A percentile compares a stretch with the other conserved stretches of the same genome.
These are phyloP conservation scores for Actinomucor elegans DNA, from an alignment of 371 early-diverging fungal species.

Conservation along the genomic window DNA sequence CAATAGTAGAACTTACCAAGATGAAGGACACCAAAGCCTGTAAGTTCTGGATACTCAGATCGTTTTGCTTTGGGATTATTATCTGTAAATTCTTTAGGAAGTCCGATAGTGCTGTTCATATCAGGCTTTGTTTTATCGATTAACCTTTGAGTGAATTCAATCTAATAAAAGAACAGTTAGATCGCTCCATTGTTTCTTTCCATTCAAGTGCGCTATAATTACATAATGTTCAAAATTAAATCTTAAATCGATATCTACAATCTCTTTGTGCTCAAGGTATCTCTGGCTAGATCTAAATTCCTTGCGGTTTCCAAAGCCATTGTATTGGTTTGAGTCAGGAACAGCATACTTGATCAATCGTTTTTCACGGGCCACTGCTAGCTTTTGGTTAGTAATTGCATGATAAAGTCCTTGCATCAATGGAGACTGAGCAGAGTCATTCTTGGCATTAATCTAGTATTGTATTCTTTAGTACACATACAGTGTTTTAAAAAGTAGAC, in stretches of 20 bases:
- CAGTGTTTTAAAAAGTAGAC: neutral
- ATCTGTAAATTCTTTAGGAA: conserved; percentile 40
- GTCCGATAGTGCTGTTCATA: conserved; percentile 18
- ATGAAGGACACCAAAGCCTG: conserved; percentile 50
- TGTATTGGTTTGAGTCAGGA: too few relatives aligned
- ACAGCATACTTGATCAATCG: neutral
- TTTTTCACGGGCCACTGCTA: conserved; percentile 18
- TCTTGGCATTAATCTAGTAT: conserved; percentile 32
- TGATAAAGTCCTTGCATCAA: conserved; percentile 15
- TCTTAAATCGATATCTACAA: conserved; percentile 1
- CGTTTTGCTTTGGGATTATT: conserved; percentile 28
- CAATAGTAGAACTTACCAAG: conserved; percentile 43
- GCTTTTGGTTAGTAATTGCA: conserved; percentile 21
- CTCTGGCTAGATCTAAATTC: too few relatives aligned
- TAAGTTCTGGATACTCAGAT: conserved; percentile 35
- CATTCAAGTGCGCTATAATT: conserved; percentile 1
- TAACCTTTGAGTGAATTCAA: conserved; percentile 6
- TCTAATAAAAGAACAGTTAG: too few relatives aligned
- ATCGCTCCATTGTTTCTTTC: too few relatives aligned
- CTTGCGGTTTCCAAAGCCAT: too few relatives aligned
- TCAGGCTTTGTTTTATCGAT: conserved; percentile 2
- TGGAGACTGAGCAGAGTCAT: conserved; percentile 32
- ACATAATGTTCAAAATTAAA: conserved; percentile 10
- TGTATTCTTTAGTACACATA: neutral
- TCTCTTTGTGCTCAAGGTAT: neutral